Percentiles rank a stretch among this genome's conserved stretches.
Evolutionary conservation across 2,329 filamentous ascomycete species (phyloP).

Genomic region (Talaromyces sp.): DNA sequence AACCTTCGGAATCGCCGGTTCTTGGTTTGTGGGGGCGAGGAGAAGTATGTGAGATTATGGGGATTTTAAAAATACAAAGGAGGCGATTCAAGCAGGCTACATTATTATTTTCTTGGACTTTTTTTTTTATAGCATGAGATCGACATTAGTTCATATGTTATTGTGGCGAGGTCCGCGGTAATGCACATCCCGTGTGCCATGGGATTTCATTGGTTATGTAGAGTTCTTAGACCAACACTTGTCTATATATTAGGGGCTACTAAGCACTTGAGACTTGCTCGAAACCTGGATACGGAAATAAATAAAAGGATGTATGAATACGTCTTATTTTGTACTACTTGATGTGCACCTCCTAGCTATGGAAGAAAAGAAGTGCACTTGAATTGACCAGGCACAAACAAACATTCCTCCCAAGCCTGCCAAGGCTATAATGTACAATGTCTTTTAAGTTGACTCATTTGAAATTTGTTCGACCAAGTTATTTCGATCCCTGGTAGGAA

Average conservation of each 20-base stretch:
- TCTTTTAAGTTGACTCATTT: neutral
- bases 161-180: constrained; percentile 3
- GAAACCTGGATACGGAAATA: no score
- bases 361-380: no score
- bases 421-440: neutral
- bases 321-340: no score
- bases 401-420: neutral
- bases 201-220: neutral
- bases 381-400: neutral
- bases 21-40: no score
- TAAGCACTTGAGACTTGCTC: no score
- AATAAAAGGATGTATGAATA: no score
- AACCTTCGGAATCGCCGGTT: no score
- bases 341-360: no score
- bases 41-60: no score
- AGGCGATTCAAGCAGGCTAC: constrained; percentile 2
- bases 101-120: constrained; percentile 5
- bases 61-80: no score
- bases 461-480: neutral
- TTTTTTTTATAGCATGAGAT: neutral
- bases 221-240: neutral
- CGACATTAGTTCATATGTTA: neutral
- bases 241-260: no score
- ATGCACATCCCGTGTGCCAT: neutral
- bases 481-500: neutral